Percentiles rank a stretch among this genome's conserved stretches.
Evolutionary conservation across 1,284 basidiomycete species (phyloP).

Genomic region (Psilocybe mexicana): DNA sequence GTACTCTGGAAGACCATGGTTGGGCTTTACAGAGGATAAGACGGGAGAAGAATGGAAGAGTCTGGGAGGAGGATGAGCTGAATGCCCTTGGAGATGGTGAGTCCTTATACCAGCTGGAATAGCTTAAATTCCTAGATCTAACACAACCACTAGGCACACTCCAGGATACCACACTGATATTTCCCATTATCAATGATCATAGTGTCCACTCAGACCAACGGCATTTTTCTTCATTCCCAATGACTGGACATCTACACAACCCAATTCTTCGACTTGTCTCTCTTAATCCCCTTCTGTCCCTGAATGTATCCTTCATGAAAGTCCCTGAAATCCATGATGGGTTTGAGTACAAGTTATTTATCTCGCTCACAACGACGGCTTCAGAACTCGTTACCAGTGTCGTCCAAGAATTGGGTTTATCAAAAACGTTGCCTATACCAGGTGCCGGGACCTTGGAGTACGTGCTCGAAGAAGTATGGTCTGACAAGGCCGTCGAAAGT

Average conservation of each 20-base stretch:
- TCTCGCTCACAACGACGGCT: slow-evolving; percentile 55
- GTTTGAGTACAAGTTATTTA: slow-evolving; percentile 64
- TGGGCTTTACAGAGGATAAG: slow-evolving; percentile 72
- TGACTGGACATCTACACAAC: slow-evolving; percentile 69
- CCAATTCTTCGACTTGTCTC: slow-evolving; percentile 74
- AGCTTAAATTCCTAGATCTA: background rate
- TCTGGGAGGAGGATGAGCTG: slow-evolving; percentile 73
- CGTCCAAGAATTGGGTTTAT: slow-evolving; percentile 68
- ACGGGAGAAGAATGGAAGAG: slow-evolving; percentile 54
- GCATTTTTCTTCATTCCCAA: slow-evolving; percentile 71
- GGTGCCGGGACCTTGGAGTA: slow-evolving; percentile 67
- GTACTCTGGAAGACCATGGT: slow-evolving; percentile 52
- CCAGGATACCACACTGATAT: slow-evolving; percentile 44
- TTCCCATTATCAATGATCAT: slow-evolving; percentile 50
- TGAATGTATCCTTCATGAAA: slow-evolving; percentile 62
- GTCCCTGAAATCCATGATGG: slow-evolving; percentile 80
- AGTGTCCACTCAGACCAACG: slow-evolving; percentile 41
- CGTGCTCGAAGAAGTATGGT: slow-evolving; percentile 66
- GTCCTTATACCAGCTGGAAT: slow-evolving; percentile 20
- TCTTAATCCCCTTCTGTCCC: slow-evolving; percentile 58
- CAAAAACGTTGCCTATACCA: slow-evolving; percentile 57
- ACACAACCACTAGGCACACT: slow-evolving; percentile 47
- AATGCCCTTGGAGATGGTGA: slow-evolving; percentile 63
- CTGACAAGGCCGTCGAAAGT: slow-evolving; percentile 50
- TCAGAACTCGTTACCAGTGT: slow-evolving; percentile 54